Evolutionary conservation across 805 yeast species (phyloP).

Genomic region (Starmerella potacharoeniae): DNA sequence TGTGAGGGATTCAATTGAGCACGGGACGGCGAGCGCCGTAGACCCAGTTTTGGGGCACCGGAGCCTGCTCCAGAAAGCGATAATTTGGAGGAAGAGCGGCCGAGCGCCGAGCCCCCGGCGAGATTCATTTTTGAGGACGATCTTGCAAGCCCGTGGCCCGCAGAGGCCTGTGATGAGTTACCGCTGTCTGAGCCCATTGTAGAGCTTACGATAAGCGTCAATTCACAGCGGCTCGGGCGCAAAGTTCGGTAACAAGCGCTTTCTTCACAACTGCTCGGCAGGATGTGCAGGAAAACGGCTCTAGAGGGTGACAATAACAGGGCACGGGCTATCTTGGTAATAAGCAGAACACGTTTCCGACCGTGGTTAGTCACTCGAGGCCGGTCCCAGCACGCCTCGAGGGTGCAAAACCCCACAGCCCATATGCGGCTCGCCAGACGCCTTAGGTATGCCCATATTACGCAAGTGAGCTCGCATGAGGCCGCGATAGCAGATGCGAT

Average conservation of each 20-base stretch:
- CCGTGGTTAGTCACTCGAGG: not conserved
- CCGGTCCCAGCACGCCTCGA: not conserved
- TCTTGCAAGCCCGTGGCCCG: conserved; percentile 3
- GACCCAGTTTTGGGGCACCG: not conserved
- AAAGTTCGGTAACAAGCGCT: not conserved
- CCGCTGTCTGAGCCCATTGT: conserved; percentile 5
- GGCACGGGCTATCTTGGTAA: conserved; percentile 1
- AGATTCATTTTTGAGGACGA: conserved; percentile 8
- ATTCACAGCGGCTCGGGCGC: not conserved
- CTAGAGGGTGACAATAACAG: not conserved
- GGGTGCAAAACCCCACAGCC: not conserved
- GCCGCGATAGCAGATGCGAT: too few relatives aligned
- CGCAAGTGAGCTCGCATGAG: too few relatives aligned
- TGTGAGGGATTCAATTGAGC: not conserved
- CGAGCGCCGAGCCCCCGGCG: conserved; percentile 5
- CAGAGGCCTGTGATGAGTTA: not conserved
- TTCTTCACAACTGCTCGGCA: not conserved
- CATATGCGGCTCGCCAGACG: not conserved
- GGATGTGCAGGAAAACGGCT: not conserved
- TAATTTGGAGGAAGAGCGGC: conserved; percentile 12
- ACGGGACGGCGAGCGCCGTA: not conserved
- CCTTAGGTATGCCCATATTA: too few relatives aligned
- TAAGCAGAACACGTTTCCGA: not conserved
- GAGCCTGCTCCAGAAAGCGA: conserved; percentile 6
- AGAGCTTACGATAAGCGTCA: conserved; percentile 1